These are phyloP conservation scores for Alternaria brassicae DNA, from an alignment of 2,329 filamentous ascomycete genomes.

Conservation along the genomic window DNA sequence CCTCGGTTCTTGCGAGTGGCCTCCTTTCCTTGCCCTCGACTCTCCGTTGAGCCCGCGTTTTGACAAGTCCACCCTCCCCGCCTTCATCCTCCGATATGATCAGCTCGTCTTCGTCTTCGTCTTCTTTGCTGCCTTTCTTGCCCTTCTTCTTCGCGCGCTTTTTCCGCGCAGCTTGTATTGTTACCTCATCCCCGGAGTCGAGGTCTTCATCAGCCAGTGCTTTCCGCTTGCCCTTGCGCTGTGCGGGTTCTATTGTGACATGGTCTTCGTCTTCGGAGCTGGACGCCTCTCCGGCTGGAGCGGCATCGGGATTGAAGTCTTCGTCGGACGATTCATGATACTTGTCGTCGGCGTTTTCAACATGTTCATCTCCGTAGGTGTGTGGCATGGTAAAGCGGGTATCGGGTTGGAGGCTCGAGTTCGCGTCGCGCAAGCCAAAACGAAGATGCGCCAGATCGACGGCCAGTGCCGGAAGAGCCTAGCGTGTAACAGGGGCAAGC, in stretches of 20 bases:
- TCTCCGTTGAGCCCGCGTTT: conserved; percentile 74
- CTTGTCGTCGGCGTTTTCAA: conserved; percentile 50
- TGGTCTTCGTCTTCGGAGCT: conserved; percentile 56
- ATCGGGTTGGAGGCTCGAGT: conserved; percentile 2
- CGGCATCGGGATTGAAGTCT: conserved; percentile 76
- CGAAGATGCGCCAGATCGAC: conserved; percentile 26
- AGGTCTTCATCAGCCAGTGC: conserved; percentile 41
- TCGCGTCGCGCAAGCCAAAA: conserved; percentile 16
- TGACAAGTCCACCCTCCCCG: conserved; percentile 67
- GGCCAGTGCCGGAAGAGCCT: conserved; percentile 17
- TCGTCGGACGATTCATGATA: conserved; percentile 73
- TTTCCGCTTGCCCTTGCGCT: conserved; percentile 44
- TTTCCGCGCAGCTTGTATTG: conserved; percentile 67
- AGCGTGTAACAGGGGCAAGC: conserved; percentile 22
- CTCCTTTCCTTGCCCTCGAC: conserved; percentile 68
- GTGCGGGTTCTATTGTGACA: conserved; percentile 26
- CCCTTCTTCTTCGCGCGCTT: conserved; percentile 56
- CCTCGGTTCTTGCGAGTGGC: conserved; percentile 60
- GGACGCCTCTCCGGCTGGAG: conserved; percentile 56
- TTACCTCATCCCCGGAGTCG: conserved; percentile 72
- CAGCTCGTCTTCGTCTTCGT: conserved; percentile 30
- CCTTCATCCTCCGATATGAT: conserved; percentile 54
- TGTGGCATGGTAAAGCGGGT: conserved; percentile 34
- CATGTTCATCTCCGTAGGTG: conserved; percentile 38
- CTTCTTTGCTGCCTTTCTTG: conserved; percentile 31